A percentile compares a stretch with the other conserved stretches of the same genome.
These are phyloP conservation scores for Metschnikowia lochheadii DNA, from an alignment of 805 yeast genomes.

Conservation along the genomic window DNA sequence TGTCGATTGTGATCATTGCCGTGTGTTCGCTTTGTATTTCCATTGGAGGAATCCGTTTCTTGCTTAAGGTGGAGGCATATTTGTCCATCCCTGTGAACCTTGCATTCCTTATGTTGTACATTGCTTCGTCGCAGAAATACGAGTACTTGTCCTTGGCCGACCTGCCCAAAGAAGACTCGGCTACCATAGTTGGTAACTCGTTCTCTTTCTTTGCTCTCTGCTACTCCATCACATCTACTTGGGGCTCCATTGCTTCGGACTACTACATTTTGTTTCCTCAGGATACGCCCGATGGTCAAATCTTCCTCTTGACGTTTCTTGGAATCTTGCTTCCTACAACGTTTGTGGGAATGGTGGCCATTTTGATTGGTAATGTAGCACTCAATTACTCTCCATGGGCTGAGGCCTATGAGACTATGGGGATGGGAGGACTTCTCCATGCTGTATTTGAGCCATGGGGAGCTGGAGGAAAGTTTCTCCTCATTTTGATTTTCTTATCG, in stretches of 20 bases:
- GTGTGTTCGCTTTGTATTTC: conserved; percentile 62
- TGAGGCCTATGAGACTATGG: conserved; percentile 49
- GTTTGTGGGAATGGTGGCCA: conserved; percentile 71
- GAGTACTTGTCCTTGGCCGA: conserved; percentile 25
- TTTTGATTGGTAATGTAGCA: conserved; percentile 67
- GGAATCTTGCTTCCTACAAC: conserved; percentile 69
- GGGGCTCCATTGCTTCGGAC: conserved; percentile 87
- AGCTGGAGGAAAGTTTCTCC: conserved; percentile 71
- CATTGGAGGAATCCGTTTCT: conserved; percentile 71
- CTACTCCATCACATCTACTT: conserved; percentile 78
- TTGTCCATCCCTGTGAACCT: conserved; percentile 67
- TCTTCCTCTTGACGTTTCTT: conserved; percentile 59
- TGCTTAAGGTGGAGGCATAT: conserved; percentile 62
- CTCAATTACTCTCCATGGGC: conserved; percentile 53
- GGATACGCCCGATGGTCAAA: conserved; percentile 49
- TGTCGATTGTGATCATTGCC: conserved; percentile 72
- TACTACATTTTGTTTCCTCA: conserved; percentile 81
- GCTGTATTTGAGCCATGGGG: conserved; percentile 71
- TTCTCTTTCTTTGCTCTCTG: conserved; percentile 67
- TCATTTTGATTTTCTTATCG: conserved; percentile 66
- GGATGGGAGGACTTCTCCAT: conserved; percentile 73
- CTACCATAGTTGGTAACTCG: conserved; percentile 61
- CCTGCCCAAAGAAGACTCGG: conserved; percentile 9
- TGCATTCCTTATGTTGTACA: conserved; percentile 64
- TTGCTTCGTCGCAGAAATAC: conserved; percentile 51